Base-by-base conservation (phyloP, 1,139 yeast species). In the Candida anutae region DNA sequence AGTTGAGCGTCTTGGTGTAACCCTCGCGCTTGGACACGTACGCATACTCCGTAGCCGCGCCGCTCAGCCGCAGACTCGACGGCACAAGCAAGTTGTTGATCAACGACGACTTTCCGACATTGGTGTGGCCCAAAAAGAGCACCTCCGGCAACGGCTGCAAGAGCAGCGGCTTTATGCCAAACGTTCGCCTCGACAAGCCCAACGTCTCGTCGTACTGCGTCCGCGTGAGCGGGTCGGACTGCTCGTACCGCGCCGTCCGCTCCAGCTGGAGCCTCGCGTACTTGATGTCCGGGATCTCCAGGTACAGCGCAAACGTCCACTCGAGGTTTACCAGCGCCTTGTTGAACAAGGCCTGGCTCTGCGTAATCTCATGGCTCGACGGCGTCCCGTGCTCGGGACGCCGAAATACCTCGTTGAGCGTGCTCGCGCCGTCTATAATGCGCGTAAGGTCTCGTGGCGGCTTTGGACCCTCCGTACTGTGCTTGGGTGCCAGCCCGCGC, bases 21-120 rank as follows among this genome's bases (percentile, higher is more conserved):
- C 94, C 94, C 1, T 87, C 85, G 29, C 62, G 59, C 30, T 57
- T 64, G 4, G 80, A 77, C 3, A 72, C 74, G 39, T 50, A 69
- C 3, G 83, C 84, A 37, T 63, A 57, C 28, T 59, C 59, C 3
- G 55, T 56, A 46, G 25, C 48, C 35, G 37, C 55, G 5, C 42
- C 39, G 2, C 46, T 38, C 5, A 52, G 43, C 27, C 47, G 51
- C 21, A 46, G 47, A 32, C 51, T 58, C 17, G 43, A 35, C 16
- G 51, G 47, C 25, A 53, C 48, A 5, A 45, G 49, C 45, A 42
- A 69, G 12, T 69, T 70, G 42, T 83, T 81, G 22, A 85, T 57
- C 22, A 85, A 51, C 0, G 93, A 74, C 0, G 94, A 82, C 46
- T 85, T 85, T 0, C 96, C 96, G 2, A 76, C 85, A 43, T 85